phyloP scores from a whole-genome alignment of 495 filamentous ascomycete genomes.

The Beverwykella pulmonaria region DNA sequence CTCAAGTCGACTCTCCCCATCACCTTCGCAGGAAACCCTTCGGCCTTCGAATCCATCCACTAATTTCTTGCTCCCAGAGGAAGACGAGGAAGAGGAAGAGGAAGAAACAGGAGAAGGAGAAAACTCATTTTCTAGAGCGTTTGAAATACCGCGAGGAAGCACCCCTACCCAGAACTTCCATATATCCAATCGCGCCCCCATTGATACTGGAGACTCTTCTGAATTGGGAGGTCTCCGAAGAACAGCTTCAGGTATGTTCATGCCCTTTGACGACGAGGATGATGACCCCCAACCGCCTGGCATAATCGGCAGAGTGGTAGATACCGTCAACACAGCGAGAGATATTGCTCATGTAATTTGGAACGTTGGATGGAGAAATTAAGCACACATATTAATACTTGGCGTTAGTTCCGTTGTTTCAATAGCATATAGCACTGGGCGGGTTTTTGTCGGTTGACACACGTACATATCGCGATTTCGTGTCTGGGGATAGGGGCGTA shows the following conservation, averaged over 20 bases:
- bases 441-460: background rate
- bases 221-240: conserved; percentile 57
- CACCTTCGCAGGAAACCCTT: conserved; percentile 76
- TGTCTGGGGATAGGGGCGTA: background rate
- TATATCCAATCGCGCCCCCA: background rate
- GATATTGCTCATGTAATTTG: conserved; percentile 97
- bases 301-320: conserved; percentile 80
- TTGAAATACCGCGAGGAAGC: conserved; percentile 39
- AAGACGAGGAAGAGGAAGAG: conserved; percentile 51
- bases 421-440: conserved; percentile 4
- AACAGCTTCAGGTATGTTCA: conserved; percentile 81
- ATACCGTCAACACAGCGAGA: conserved; percentile 93
- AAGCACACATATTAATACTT: background rate
- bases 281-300: conserved; percentile 59
- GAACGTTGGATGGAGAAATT: conserved; percentile 89
- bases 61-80: conserved; percentile 64
- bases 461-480: background rate
- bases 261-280: conserved; percentile 78
- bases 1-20: conserved; percentile 58
- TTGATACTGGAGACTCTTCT: conserved; percentile 7
- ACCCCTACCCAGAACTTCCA: background rate
- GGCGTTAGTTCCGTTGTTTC: conserved; percentile 6
- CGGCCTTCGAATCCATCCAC: conserved; percentile 69
- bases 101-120: conserved; percentile 41
- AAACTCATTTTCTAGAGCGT: conserved; percentile 60